Base-by-base conservation (phyloP, 495 filamentous ascomycete genomes). In the Neurospora sp. region DNA sequence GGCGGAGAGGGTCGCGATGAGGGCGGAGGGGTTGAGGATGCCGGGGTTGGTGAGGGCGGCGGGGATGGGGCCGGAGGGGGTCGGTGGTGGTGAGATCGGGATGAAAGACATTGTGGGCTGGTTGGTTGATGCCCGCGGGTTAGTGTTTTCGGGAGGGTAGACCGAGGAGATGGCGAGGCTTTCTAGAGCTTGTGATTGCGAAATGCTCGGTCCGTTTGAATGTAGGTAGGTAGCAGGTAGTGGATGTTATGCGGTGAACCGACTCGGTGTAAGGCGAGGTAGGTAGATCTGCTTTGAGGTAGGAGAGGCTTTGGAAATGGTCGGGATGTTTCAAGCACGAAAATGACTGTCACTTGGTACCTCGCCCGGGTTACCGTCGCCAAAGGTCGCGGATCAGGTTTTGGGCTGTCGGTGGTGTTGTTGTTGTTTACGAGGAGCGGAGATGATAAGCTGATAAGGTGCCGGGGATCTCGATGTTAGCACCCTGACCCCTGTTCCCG, bases 1-100 rank as follows among this genome's bases (percentile, higher is more conserved):
- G 7, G 76, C 78, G 76, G 46, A 73, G 71, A 10, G 14, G 11
- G 37, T 14, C 18, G 71, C 31, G 9, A 62, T 16, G 40, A 72
- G 46, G 12, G 35, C 12, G 16, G 40, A 72, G 3, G 41, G 44
- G 46, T 31, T 1, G 42, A 31, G 31, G 27, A 20, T 59, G 39
- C n/a, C 23, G 23, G 35, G 37, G 16, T 70, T 20, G 37, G 23
- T 66, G 72, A 10, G 18, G 38, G 39, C n/a, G 35, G 31, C 9
- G 9, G 46, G 46, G 10, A 3, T 10, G 48, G 23, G 54, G 23
- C 54, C 54, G 23, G 54, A 35, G 14, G 54, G 14, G 11, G 54
- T 66, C 9, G 54, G 54, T 35, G 54, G 14, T 14, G 54, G 54
- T 14, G 54, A 66, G 27, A 66, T 7, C 0, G 48, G 27, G 14